Percentiles rank a stretch among this genome's conserved stretches.
phyloP scores from a whole-genome alignment of 257 asterid genomes.

The Craterostigma plantagineum region DNA sequence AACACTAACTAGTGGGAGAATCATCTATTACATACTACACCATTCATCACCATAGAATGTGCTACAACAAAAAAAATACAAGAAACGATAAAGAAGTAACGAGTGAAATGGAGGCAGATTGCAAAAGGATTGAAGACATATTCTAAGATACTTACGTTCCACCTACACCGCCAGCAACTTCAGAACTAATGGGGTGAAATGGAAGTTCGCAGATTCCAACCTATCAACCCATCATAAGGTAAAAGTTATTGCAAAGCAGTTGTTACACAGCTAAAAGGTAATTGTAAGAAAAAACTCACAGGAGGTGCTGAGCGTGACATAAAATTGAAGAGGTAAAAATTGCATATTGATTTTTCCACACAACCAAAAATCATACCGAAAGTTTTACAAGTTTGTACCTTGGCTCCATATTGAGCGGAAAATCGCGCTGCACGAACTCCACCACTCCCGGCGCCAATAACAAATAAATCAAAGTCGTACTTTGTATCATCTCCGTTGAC shows the following conservation, averaged over 20 bases:
- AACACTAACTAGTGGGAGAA: background rate
- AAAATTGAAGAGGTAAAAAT: no score
- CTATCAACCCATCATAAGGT: conserved; percentile 15
- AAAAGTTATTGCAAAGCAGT: background rate
- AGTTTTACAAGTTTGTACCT: conserved; percentile 21
- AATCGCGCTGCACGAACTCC: conserved; percentile 74
- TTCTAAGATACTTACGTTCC: conserved; percentile 65
- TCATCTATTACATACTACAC: background rate
- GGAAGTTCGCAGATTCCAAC: conserved; percentile 97
- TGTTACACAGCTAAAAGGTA: background rate
- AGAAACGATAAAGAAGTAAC: no score
- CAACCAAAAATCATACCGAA: background rate
- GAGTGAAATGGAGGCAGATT: no score
- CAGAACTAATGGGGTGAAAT: conserved; percentile 95
- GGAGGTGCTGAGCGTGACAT: no score
- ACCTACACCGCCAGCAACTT: conserved; percentile 85
- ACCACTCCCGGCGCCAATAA: conserved; percentile 94
- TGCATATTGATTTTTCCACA: background rate
- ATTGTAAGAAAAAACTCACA: no score
- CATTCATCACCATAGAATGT: no score
- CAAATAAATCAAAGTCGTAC: conserved; percentile 76
- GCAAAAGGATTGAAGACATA: no score
- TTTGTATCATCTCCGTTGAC: conserved; percentile 23
- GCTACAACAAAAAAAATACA: conserved; percentile 4
- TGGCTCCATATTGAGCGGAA: conserved; percentile 74